phyloP scores from a whole-genome alignment of 768 basidiomycete genomes.

The Pleurotus sapidus region DNA sequence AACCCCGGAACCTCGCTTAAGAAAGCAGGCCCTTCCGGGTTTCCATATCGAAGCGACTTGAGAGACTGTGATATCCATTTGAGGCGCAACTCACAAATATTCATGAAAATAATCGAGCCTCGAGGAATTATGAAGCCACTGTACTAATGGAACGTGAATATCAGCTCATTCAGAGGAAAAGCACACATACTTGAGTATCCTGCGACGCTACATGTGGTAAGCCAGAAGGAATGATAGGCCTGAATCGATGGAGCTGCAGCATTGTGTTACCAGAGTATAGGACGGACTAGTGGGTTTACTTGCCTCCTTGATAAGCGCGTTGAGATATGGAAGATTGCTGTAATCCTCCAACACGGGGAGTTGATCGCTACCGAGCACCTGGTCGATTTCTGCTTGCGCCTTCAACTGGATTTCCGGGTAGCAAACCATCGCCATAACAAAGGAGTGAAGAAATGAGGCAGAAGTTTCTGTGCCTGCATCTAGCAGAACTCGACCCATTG shows the following conservation, averaged over 20 bases:
- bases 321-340: background rate
- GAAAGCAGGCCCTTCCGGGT: no score
- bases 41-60: no score
- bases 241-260: background rate
- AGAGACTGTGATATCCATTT: no score
- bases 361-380: background rate
- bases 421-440: background rate
- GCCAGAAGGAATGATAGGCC: background rate
- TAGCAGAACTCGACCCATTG: background rate
- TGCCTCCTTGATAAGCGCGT: constrained; percentile 2
- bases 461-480: background rate
- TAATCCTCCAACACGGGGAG: background rate
- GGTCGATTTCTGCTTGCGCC: background rate
- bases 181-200: background rate
- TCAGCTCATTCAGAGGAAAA: background rate
- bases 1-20: background rate
- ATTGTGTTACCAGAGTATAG: no score
- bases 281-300: no score
- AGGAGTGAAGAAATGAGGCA: background rate
- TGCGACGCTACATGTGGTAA: background rate
- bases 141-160: background rate
- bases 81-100: background rate
- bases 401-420: background rate
- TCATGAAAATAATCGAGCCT: background rate
- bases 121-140: background rate